These are phyloP conservation scores for Dysphania ambrosioides DNA, from an alignment of 148 eudicot species.

Conservation along the genomic window DNA sequence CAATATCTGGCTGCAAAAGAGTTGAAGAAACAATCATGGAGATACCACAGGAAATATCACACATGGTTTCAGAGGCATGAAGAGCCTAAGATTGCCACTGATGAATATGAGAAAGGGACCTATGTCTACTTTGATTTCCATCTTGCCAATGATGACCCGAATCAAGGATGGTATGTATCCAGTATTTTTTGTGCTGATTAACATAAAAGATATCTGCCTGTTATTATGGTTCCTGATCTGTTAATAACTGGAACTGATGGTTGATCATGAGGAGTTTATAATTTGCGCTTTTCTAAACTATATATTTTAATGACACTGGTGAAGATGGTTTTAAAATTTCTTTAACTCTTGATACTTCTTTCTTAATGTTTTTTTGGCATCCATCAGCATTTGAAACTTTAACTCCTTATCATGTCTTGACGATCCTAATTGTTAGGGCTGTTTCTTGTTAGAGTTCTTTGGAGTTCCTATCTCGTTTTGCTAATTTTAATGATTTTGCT, in stretches of 20 bases:
- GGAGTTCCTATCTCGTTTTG: not conserved
- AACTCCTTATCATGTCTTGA: not conserved
- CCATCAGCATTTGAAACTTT: not conserved
- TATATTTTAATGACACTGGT: not conserved
- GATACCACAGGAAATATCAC: slow-evolving; percentile 82
- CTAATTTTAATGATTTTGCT: not conserved
- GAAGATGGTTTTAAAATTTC: not conserved
- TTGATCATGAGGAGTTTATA: not conserved
- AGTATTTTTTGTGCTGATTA: not conserved
- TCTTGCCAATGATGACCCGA: slow-evolving; percentile 62
- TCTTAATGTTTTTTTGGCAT: not conserved
- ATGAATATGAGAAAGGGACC: slow-evolving; percentile 94
- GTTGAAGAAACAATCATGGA: slow-evolving; percentile 97
- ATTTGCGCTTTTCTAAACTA: not conserved
- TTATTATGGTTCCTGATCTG: not conserved
- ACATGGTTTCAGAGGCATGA: slow-evolving; percentile 99
- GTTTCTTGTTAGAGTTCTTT: not conserved
- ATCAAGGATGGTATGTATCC: slow-evolving; percentile 85
- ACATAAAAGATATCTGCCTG: not conserved
- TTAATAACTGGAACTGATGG: not conserved
- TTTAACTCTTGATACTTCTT: not conserved
- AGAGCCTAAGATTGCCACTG: slow-evolving; percentile 94
- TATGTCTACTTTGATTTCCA: slow-evolving; percentile 95
- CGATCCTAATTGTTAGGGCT: not conserved
- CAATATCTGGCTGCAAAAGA: slow-evolving; percentile 98